These are phyloP conservation scores for Phytopythium mirpurense DNA, from an alignment of 352 stramenopile genomes.

Conservation along the genomic window DNA sequence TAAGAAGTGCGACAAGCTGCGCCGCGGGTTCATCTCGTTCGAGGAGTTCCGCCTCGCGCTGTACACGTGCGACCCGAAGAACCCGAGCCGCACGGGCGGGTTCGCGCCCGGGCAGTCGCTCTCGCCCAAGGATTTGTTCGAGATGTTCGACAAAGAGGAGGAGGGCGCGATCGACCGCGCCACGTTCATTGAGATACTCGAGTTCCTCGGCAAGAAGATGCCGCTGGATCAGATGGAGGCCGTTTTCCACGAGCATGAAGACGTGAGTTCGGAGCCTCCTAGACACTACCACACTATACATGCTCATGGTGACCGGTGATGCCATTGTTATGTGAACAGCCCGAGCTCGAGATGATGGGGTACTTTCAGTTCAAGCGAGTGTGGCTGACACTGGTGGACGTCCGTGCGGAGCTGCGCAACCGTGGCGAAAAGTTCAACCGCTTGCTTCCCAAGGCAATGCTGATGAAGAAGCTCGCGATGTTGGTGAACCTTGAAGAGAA, in stretches of 20 bases:
- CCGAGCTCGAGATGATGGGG: constrained; percentile 60
- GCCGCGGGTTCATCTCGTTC: constrained; percentile 64
- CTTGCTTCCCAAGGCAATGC: constrained; percentile 36
- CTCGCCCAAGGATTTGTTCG: constrained; percentile 71
- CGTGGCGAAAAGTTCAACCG: constrained; percentile 65
- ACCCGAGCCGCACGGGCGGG: constrained; percentile 56
- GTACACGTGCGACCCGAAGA: constrained; percentile 78
- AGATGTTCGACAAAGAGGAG: constrained; percentile 77
- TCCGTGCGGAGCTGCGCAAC: constrained; percentile 50
- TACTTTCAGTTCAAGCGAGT: constrained; percentile 74
- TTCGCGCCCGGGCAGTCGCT: constrained; percentile 69
- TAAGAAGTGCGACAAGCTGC: constrained; percentile 63
- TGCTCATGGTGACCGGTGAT: constrained; percentile 5
- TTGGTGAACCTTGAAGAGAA: constrained; percentile 68
- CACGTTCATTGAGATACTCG: constrained; percentile 62
- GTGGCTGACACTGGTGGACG: constrained; percentile 63
- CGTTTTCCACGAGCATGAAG: constrained; percentile 63
- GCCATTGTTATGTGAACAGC: constrained; percentile 15
- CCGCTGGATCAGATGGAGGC: constrained; percentile 57
- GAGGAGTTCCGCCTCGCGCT: constrained; percentile 75
- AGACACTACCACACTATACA: too few relatives aligned
- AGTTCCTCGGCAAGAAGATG: constrained; percentile 62
- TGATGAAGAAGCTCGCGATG: constrained; percentile 60
- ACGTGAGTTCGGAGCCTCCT: constrained; percentile 27
- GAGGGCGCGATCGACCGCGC: constrained; percentile 59